Base-by-base conservation (phyloP, 192 early-diverging fungal species). In the Coemansia sp. region DNA sequence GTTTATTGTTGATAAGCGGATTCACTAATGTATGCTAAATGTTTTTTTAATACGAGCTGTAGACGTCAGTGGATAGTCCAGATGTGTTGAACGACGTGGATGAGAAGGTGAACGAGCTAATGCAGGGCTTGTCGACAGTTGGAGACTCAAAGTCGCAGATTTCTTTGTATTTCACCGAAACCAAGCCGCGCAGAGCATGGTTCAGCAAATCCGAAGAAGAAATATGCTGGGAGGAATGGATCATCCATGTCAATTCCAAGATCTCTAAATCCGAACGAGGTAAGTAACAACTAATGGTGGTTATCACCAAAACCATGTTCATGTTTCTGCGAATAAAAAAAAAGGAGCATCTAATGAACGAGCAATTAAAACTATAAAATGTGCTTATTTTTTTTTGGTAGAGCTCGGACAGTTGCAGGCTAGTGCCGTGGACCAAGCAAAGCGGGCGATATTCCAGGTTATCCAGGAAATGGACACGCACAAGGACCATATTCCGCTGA, bases 211-310 rank as follows among this genome's bases (percentile, higher is more conserved):
- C 75, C 2, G 74, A 77, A n/a, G 69, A 78, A 51, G 68, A 67
- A 10, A 64, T 78, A 32, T 68, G 75, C 69, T 78, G 75, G 75
- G 75, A 78, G 25, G 69, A 78, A n/a, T 78, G 75, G 75, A 14
- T 60, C 0, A 38, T 78, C 14, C 25, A 54, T 30, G 33, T 78
- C 0, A 58, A 68, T 24, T 57, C 58, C 42, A 52, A 51, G 25
- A 33, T 60, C n/a, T 21, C 50, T 27, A 52, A 45, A 27, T 53
- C 64, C 2, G 64, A 62, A 19, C 31, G 56, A 44, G 54, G 62
- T 32, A 60, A 53, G 57, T 18, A 32, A 10, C n/a, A n/a, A n/a
- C n/a, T n/a, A n/a, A n/a, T n/a, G n/a, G n/a, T n/a, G n/a, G n/a
- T n/a, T n/a, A n/a, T n/a, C n/a, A n/a, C n/a, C n/a, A n/a, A n/a